These are phyloP conservation scores for Lichenothelia convexa DNA, from an alignment of 495 filamentous ascomycete species.

Conservation along the genomic window DNA sequence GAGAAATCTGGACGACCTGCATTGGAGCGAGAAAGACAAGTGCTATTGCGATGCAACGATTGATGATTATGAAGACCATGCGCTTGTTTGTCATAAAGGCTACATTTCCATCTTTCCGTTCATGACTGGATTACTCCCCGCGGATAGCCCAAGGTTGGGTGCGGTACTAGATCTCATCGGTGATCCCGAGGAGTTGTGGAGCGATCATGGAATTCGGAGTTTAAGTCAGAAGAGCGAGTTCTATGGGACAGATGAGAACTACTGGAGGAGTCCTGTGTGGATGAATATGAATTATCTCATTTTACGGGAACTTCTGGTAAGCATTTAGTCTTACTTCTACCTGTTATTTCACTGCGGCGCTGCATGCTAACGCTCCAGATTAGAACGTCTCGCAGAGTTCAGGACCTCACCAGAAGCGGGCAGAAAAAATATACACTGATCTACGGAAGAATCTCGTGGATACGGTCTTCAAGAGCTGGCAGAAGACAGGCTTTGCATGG, in stretches of 20 bases:
- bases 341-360: neutral
- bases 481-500: conserved; percentile 90
- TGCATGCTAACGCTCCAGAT: conserved; percentile 9
- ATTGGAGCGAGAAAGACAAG: conserved; percentile 64
- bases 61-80: conserved; percentile 83
- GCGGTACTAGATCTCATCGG: conserved; percentile 57
- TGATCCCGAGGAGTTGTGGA: conserved; percentile 76
- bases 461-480: conserved; percentile 76
- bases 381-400: conserved; percentile 36
- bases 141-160: conserved; percentile 54
- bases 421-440: conserved; percentile 52
- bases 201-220: conserved; percentile 66
- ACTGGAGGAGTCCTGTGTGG: conserved; percentile 93
- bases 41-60: conserved; percentile 92
- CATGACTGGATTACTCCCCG: conserved; percentile 55
- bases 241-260: conserved; percentile 86
- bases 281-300: conserved; percentile 94
- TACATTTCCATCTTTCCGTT: conserved; percentile 94
- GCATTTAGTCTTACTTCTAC: conserved; percentile 18
- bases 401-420: conserved; percentile 52
- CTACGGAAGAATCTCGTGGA: conserved; percentile 73
- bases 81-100: conserved; percentile 85
- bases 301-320: conserved; percentile 63
- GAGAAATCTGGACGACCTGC: conserved; percentile 80
- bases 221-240: conserved; percentile 66